Evolutionary conservation across 106 monocot species (phyloP).

Genomic region (Gastrodia elata): DNA sequence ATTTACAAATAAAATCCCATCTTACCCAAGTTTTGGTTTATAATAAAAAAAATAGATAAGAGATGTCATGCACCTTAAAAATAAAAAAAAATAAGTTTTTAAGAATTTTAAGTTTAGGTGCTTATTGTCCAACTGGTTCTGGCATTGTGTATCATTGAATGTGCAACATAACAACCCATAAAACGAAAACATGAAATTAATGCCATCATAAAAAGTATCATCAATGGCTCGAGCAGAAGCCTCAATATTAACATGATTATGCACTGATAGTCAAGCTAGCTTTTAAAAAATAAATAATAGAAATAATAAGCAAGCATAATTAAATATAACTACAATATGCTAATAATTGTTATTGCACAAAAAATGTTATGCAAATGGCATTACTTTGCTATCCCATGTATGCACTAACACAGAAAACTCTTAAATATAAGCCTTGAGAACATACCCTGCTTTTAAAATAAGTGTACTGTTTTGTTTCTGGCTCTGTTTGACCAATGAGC

Average conservation of each 20-base stretch:
- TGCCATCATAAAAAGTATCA: neutral
- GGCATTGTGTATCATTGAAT: no score
- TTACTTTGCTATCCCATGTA: neutral
- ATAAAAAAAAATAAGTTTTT: no score
- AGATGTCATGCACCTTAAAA: no score
- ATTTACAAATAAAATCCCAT: no score
- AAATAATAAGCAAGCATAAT: neutral
- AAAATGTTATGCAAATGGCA: neutral
- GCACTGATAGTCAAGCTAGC: neutral
- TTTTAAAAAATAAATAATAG: neutral
- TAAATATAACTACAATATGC: neutral
- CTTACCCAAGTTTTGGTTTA: no score
- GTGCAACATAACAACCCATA: neutral
- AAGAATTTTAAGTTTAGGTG: no score
- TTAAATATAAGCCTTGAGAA: neutral
- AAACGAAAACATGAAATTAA: neutral
- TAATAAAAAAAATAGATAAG: no score
- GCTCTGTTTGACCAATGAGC: slow-evolving; percentile 40
- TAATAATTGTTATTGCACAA: neutral
- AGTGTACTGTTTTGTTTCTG: slow-evolving; percentile 20
- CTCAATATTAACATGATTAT: neutral
- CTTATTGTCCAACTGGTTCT: no score
- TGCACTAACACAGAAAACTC: neutral
- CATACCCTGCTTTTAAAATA: slow-evolving; percentile 68
- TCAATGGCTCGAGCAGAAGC: neutral